Evolutionary conservation across 768 basidiomycete genomes (phyloP), one percentile per base, ranked within the genome.

Genomic region (Hericium erinaceus): DNA sequence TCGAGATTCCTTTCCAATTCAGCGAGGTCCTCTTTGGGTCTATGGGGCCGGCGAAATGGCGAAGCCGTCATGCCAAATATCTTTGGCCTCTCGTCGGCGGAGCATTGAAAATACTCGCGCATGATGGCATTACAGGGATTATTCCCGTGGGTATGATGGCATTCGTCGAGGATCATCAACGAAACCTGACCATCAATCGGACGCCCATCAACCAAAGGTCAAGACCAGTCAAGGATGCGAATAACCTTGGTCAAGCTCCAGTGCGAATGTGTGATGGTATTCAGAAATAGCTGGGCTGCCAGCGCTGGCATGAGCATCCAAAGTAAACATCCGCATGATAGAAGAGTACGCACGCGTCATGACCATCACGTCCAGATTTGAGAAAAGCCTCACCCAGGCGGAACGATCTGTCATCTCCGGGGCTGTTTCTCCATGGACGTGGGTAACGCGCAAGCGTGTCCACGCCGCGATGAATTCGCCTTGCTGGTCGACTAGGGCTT

Each of bases 51-150:
- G 86, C 87, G 92, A 24, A 92, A 83, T 0, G 92, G 92, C 16
- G 89, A 92, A 0, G 93, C 93, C 0, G 93, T 95, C 85, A 95
- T 88, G 3, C 93, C 93, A 59, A 95, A 90, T n/a, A 95, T 76
- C 67, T 89, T 92, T 10, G 90, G 89, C n/a, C 86, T 75, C 18
- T 72, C 64, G 1, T 64, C 52, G 26, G 44, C 64, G 41, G 71
- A 75, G 48, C 67, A 73, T 55, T 75, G 75, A 60, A 77, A 82
- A 66, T 83, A 81, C 50, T 82, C 76, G 18, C 73, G 72, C 79
- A 84, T 80, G 57, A 84, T 79, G 18, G 75, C 75, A 54, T 80
- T 80, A 57, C 81, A 81, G 0, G 82, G 77, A 55, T 83, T 78
- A 56, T 79, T 80, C 64, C 80, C 81, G 55, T 74, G 70, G 0